Conservation (phyloP, 2,329 filamentous ascomycete genomes). For the Dactylella cylindrospora region DNA sequence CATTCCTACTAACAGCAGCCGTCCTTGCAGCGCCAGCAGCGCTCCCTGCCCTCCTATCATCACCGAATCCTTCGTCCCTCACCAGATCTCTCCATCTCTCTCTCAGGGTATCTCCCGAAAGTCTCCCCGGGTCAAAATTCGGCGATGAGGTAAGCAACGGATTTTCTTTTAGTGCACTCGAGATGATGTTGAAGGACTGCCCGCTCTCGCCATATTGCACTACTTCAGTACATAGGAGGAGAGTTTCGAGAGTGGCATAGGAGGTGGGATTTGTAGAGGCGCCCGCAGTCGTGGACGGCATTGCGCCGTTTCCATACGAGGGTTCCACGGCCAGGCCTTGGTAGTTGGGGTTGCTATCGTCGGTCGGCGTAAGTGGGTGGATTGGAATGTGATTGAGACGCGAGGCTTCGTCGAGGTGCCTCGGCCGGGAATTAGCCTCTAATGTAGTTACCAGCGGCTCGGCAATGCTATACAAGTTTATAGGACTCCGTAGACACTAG, state of each 20-base stretch:
- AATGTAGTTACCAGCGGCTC: no score
- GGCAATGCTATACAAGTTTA: no score
- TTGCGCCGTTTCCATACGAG: no score
- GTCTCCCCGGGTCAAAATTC: slow-evolving; percentile 32
- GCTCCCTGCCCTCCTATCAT: not conserved
- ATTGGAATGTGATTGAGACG: not conserved
- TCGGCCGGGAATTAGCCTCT: no score
- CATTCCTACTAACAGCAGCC: slow-evolving; percentile 14
- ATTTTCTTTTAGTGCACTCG: slow-evolving; percentile 37
- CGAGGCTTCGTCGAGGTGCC: no score
- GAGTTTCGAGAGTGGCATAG: slow-evolving; percentile 39
- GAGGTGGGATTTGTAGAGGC: slow-evolving; percentile 20
- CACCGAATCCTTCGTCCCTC: slow-evolving; percentile 30
- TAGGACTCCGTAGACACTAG: no score
- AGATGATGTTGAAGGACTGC: slow-evolving; percentile 32
- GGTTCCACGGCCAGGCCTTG: not conserved
- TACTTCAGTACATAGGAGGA: slow-evolving; percentile 32
- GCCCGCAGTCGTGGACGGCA: slow-evolving; percentile 36
- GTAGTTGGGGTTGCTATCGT: not conserved
- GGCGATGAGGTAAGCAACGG: slow-evolving; percentile 33
- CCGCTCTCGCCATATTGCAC: slow-evolving; percentile 37
- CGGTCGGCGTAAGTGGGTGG: not conserved
- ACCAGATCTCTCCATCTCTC: slow-evolving; percentile 39
- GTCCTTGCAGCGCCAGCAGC: not conserved
- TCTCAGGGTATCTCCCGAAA: slow-evolving; percentile 36